A percentile compares a stretch with the other conserved stretches of the same genome.
phyloP scores from a whole-genome alignment of 768 basidiomycete genomes.

The Cystofilobasidium macerans region DNA sequence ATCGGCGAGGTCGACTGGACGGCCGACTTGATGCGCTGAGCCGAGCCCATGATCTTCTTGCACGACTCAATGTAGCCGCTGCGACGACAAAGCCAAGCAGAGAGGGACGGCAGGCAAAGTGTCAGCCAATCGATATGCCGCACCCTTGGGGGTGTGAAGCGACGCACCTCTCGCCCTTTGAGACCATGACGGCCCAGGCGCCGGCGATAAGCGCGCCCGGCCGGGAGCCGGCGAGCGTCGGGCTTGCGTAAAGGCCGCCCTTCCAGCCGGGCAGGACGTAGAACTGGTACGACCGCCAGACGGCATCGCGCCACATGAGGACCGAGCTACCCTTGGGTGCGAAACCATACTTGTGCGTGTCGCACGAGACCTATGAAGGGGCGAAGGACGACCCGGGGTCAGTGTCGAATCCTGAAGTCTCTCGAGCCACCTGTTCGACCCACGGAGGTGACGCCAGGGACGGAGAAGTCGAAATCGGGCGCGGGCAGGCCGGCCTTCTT shows the following conservation, averaged over 20 bases:
- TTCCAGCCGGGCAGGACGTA: slow-evolving; percentile 32
- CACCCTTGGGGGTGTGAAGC: background rate
- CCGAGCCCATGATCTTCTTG: slow-evolving; percentile 61
- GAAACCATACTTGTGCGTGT: slow-evolving; percentile 69
- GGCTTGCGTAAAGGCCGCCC: slow-evolving; percentile 70
- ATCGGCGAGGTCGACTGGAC: slow-evolving; percentile 53
- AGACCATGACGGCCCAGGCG: slow-evolving; percentile 89
- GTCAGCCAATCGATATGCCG: background rate
- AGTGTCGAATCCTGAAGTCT: too few relatives aligned
- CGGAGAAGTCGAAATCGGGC: slow-evolving; percentile 72
- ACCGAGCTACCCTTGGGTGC: slow-evolving; percentile 87
- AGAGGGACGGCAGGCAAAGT: background rate
- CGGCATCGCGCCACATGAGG: slow-evolving; percentile 70
- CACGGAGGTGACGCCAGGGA: slow-evolving; percentile 59
- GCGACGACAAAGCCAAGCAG: background rate
- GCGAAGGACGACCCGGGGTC: too few relatives aligned
- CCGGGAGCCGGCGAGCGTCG: slow-evolving; percentile 25
- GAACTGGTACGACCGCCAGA: slow-evolving; percentile 24
- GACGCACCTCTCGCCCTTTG: background rate
- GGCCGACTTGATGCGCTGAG: slow-evolving; percentile 51
- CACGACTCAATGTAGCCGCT: slow-evolving; percentile 81
- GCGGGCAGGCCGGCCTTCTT: slow-evolving; percentile 43
- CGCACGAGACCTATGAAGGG: slow-evolving; percentile 48
- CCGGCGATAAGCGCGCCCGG: slow-evolving; percentile 88
- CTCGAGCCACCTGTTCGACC: too few relatives aligned